phyloP scores from a whole-genome alignment of 2,329 filamentous ascomycete species.

The Fusarium cyanostomum region DNA sequence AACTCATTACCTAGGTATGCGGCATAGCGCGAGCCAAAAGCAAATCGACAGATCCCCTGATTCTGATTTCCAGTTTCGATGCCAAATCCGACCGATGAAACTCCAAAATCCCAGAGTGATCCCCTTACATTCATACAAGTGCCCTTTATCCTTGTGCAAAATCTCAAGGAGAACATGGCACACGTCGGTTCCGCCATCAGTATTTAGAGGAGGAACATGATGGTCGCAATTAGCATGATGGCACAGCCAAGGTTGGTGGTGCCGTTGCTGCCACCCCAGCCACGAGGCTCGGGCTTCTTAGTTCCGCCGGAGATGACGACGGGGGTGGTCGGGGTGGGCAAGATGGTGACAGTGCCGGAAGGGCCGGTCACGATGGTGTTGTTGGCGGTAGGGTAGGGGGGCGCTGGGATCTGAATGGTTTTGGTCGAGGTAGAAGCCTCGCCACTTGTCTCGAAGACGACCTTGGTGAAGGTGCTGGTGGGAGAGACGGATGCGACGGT shows the following conservation, averaged over 20 bases:
- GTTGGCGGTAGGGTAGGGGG: conserved; percentile 45
- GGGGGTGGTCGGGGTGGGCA: conserved; percentile 38
- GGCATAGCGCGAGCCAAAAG: conserved; percentile 35
- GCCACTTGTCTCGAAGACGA: conserved; percentile 47
- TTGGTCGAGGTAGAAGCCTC: conserved; percentile 43
- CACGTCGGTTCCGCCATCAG: background rate
- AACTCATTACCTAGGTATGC: conserved; percentile 39
- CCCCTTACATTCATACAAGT: conserved; percentile 12
- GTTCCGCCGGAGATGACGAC: conserved; percentile 47
- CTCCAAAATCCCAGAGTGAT: conserved; percentile 26
- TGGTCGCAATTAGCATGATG: conserved; percentile 49
- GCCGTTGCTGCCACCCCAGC: conserved; percentile 43
- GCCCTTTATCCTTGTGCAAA: background rate
- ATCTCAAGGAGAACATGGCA: background rate
- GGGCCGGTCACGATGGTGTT: conserved; percentile 37
- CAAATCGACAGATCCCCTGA: conserved; percentile 24
- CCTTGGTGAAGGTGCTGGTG: conserved; percentile 44
- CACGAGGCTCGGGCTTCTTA: conserved; percentile 47
- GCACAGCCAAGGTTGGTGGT: conserved; percentile 48
- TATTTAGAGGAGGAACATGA: conserved; percentile 48
- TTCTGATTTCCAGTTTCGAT: conserved; percentile 39
- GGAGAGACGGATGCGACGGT: conserved; percentile 28
- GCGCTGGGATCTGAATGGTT: conserved; percentile 45
- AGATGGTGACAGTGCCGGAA: conserved; percentile 40
- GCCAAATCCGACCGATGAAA: conserved; percentile 34